Conservation (phyloP, 768 basidiomycete species). For the Lentinula guzmanii region DNA sequence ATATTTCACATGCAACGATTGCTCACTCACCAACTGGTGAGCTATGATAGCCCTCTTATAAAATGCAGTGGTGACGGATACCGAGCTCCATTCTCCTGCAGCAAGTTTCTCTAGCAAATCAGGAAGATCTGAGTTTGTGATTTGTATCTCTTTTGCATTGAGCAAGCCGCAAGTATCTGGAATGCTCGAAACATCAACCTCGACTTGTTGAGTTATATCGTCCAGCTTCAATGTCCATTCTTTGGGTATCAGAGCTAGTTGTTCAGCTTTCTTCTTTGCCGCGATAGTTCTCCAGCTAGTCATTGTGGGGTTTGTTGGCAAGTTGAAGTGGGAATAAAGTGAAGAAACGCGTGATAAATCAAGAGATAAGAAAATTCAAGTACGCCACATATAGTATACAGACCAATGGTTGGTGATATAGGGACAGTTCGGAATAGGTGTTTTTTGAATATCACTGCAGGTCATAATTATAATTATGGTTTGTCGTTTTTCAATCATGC, state of each 20-base stretch:
- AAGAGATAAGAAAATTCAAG: too few relatives aligned
- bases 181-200: conserved; percentile 45
- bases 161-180: conserved; percentile 56
- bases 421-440: too few relatives aligned
- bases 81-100: conserved; percentile 49
- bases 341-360: too few relatives aligned
- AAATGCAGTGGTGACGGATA: conserved; percentile 68
- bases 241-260: conserved; percentile 51
- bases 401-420: too few relatives aligned
- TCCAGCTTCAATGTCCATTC: conserved; percentile 48
- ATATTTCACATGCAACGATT: neutral
- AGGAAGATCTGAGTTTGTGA: conserved; percentile 36
- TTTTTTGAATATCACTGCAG: too few relatives aligned
- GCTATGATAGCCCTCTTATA: conserved; percentile 75
- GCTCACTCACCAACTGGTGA: conserved; percentile 60
- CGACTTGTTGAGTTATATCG: conserved; percentile 33
- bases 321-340: neutral
- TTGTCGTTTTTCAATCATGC: too few relatives aligned
- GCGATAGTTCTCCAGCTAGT: conserved; percentile 45
- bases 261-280: conserved; percentile 47
- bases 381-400: too few relatives aligned
- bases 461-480: too few relatives aligned
- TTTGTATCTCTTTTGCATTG: conserved; percentile 41
- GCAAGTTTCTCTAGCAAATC: conserved; percentile 49
- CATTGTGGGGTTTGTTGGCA: neutral